These are phyloP conservation scores for Pyrenopolyporus hunteri DNA, from an alignment of 495 filamentous ascomycete species.

Conservation along the genomic window DNA sequence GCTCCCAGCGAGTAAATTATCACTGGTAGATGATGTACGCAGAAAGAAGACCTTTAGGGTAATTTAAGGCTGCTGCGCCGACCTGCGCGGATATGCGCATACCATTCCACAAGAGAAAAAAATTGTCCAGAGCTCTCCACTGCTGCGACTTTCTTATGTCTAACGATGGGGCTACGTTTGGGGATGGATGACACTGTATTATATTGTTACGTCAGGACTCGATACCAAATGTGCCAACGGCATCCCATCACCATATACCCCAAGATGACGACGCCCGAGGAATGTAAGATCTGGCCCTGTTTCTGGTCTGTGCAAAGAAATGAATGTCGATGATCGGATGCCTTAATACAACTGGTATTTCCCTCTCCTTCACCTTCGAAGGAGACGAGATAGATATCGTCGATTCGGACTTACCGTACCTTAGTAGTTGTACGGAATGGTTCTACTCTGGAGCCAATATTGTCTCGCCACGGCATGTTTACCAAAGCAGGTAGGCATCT, in stretches of 20 bases:
- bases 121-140: constrained; percentile 27
- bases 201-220: constrained; percentile 26
- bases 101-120: too few relatives aligned
- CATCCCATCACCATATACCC: neutral
- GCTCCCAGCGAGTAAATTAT: constrained; percentile 14
- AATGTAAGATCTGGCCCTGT: neutral
- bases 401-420: too few relatives aligned
- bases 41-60: neutral
- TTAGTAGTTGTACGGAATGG: too few relatives aligned
- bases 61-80: neutral
- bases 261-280: too few relatives aligned
- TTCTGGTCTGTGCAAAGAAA: neutral
- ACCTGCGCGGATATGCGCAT: neutral
- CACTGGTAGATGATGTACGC: neutral
- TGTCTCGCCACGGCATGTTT: too few relatives aligned
- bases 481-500: too few relatives aligned
- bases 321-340: neutral
- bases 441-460: too few relatives aligned
- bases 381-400: too few relatives aligned
- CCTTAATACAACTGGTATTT: too few relatives aligned
- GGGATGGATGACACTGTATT: constrained; percentile 30
- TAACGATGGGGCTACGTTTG: constrained; percentile 12
- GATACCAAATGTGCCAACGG: constrained; percentile 27
- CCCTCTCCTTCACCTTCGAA: too few relatives aligned
- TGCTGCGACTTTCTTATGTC: constrained; percentile 27